phyloP scores from a whole-genome alignment of 169 alveolate species.

The Eimeria necatrix region DNA sequence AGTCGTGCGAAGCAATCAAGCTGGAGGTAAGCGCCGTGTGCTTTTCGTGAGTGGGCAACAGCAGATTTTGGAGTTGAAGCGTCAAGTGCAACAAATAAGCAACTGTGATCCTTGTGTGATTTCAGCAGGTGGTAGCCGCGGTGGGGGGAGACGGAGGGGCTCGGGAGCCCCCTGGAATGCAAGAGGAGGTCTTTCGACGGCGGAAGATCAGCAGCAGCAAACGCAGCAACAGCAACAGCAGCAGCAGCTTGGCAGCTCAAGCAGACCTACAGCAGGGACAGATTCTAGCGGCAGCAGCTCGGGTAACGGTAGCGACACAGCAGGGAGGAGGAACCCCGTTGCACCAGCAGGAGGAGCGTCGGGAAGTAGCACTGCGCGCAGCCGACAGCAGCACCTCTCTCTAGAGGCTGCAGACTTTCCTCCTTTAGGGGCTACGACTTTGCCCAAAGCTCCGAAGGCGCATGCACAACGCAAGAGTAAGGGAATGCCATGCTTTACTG shows the following conservation, averaged over 20 bases:
- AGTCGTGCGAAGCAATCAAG: background rate
- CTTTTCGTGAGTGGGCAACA: too few species aligned
- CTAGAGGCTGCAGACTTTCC: slow-evolving; percentile 33
- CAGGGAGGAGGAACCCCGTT: background rate
- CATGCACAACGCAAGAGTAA: slow-evolving; percentile 3
- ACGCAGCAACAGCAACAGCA: background rate
- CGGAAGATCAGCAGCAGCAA: slow-evolving; percentile 12
- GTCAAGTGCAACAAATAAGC: background rate
- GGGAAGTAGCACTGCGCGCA: background rate
- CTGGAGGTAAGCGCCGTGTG: background rate
- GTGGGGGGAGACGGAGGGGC: background rate
- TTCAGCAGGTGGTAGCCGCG: background rate
- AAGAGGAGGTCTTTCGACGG: background rate
- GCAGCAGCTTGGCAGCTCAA: background rate
- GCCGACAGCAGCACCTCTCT: background rate
- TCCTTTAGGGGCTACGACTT: background rate
- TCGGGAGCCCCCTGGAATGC: background rate
- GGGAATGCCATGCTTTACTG: background rate
- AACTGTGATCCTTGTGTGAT: background rate
- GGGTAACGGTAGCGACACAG: background rate
- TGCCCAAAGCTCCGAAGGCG: background rate
- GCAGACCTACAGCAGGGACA: background rate
- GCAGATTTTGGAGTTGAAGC: too few species aligned
- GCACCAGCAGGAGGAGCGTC: slow-evolving; percentile 3
- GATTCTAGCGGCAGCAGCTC: background rate